phyloP scores from a whole-genome alignment of 2,329 filamentous ascomycete genomes.

The Fusarium secorum region DNA sequence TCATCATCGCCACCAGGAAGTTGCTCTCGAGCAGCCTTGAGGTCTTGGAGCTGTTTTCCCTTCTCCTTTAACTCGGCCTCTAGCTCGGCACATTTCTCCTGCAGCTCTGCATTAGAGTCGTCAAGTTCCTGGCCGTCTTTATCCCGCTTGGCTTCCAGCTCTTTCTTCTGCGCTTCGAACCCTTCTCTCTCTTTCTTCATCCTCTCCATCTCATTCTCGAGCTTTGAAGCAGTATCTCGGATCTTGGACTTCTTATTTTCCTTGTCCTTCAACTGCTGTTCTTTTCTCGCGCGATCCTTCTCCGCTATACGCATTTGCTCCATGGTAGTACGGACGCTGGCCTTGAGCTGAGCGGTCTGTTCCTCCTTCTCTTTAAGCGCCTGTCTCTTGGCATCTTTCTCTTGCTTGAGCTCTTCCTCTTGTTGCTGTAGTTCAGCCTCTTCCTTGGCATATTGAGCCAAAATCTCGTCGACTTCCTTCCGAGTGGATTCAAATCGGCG shows the following conservation, averaged over 20 bases:
- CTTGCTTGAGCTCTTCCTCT: slow-evolving; percentile 73
- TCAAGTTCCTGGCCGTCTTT: slow-evolving; percentile 61
- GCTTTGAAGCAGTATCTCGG: slow-evolving; percentile 73
- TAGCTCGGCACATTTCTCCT: slow-evolving; percentile 69
- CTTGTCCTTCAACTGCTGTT: slow-evolving; percentile 74
- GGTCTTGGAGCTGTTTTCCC: slow-evolving; percentile 73
- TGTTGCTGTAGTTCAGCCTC: slow-evolving; percentile 73
- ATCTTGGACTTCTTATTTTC: slow-evolving; percentile 73
- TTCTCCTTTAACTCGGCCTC: slow-evolving; percentile 76
- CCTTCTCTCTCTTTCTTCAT: slow-evolving; percentile 64
- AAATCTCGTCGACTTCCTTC: slow-evolving; percentile 82
- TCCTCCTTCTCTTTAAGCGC: slow-evolving; percentile 90
- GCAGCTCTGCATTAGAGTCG: slow-evolving; percentile 65
- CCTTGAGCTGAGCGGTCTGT: slow-evolving; percentile 82
- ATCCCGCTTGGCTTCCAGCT: slow-evolving; percentile 61
- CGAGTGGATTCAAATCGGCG: slow-evolving; percentile 81
- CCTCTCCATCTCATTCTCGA: slow-evolving; percentile 68
- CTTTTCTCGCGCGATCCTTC: slow-evolving; percentile 79
- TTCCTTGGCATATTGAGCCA: slow-evolving; percentile 74
- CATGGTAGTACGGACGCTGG: slow-evolving; percentile 80
- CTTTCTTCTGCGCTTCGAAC: slow-evolving; percentile 62
- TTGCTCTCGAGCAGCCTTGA: slow-evolving; percentile 74
- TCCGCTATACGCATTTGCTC: slow-evolving; percentile 82
- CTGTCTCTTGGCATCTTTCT: slow-evolving; percentile 80
- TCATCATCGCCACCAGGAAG: slow-evolving; percentile 69